phyloP scores from a whole-genome alignment of 2,329 filamentous ascomycete genomes.

The Fusarium sororula region DNA sequence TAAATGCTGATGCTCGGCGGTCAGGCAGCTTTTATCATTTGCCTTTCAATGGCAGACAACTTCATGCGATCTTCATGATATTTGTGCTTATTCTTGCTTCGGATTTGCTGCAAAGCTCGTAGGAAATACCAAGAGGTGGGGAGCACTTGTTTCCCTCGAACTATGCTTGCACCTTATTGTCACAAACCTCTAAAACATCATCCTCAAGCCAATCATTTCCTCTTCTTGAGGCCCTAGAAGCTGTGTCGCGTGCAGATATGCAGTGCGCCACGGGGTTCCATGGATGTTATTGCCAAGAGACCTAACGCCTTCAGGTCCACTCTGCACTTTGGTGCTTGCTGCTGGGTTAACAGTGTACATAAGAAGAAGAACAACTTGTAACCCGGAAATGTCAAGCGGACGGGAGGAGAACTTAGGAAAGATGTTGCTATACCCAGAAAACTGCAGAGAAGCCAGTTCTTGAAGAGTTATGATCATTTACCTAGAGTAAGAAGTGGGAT shows the following conservation, averaged over 20 bases:
- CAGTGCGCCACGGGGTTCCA: constrained; percentile 26
- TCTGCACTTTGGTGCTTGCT: constrained; percentile 20
- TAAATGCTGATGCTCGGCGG: neutral
- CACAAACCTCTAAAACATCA: neutral
- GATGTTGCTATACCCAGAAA: neutral
- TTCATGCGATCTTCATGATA: neutral
- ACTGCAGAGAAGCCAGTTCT: neutral
- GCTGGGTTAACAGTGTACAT: constrained; percentile 3
- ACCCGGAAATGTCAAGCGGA: neutral
- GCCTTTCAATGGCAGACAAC: neutral
- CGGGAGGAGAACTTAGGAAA: neutral
- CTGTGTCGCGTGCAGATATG: constrained; percentile 34
- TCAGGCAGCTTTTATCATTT: neutral
- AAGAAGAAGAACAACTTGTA: neutral
- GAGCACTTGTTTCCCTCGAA: neutral
- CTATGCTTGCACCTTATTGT: constrained; percentile 7
- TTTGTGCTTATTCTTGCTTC: neutral
- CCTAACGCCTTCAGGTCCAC: constrained; percentile 22
- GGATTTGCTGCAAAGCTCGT: neutral
- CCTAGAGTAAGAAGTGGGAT: neutral
- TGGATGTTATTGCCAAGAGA: constrained; percentile 7
- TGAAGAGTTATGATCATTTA: neutral
- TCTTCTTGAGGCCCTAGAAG: neutral
- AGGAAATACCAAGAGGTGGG: neutral
- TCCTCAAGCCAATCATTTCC: constrained; percentile 17